phyloP scores from a whole-genome alignment of 2,329 filamentous ascomycete species.

The Aspergillus versicolor region DNA sequence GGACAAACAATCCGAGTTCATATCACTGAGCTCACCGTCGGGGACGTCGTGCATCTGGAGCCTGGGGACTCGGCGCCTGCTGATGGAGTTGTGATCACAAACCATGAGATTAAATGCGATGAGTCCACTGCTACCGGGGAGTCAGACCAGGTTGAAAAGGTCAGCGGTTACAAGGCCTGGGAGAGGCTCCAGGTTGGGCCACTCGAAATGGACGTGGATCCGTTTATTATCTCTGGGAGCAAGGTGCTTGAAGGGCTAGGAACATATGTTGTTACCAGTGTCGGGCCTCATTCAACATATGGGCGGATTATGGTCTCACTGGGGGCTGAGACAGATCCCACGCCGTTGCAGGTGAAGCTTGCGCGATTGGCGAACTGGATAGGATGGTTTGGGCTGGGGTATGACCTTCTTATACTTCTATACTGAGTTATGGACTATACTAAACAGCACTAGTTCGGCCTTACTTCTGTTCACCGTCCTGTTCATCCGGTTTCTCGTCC shows the following conservation, averaged over 20 bases:
- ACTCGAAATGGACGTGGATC: conserved; percentile 51
- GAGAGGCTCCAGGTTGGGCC: conserved; percentile 54
- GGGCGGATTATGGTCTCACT: conserved; percentile 71
- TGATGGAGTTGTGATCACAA: conserved; percentile 65
- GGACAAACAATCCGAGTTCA: conserved; percentile 62
- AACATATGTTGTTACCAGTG: conserved; percentile 70
- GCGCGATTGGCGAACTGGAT: conserved; percentile 75
- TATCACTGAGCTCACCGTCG: conserved; percentile 63
- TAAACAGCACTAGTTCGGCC: conserved; percentile 50
- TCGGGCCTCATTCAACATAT: conserved; percentile 69
- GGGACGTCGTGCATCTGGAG: conserved; percentile 65
- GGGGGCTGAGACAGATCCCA: conserved; percentile 69
- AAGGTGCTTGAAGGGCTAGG: conserved; percentile 74
- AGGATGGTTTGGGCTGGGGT: conserved; percentile 71
- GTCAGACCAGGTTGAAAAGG: conserved; percentile 62
- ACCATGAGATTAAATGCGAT: conserved; percentile 65
- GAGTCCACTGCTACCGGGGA: conserved; percentile 70
- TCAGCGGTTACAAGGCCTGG: conserved; percentile 59
- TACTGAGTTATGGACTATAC: conserved; percentile 13
- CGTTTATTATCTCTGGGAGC: conserved; percentile 75
- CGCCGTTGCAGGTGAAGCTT: conserved; percentile 67
- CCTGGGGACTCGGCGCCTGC: conserved; percentile 67
- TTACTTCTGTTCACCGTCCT: conserved; percentile 81
- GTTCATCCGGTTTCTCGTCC: conserved; percentile 78
- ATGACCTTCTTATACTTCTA: conserved; percentile 10